A percentile compares a stretch with the other conserved stretches of the same genome.
These are phyloP conservation scores for Cordyceps tenuipes DNA, from an alignment of 2,329 filamentous ascomycete genomes.

Conservation along the genomic window DNA sequence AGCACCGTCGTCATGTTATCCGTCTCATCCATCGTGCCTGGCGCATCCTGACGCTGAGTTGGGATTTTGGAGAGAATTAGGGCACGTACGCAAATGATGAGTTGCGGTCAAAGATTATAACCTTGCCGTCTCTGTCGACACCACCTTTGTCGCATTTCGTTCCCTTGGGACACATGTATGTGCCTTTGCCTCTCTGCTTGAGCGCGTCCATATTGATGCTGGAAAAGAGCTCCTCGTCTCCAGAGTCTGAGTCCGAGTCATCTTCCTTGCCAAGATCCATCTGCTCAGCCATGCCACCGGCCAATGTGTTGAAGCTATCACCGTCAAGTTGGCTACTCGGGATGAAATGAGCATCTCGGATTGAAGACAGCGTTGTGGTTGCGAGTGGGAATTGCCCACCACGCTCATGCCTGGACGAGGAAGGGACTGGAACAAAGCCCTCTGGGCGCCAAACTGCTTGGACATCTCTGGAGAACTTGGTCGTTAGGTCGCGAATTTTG, in stretches of 20 bases:
- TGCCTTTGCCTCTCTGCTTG: conserved; percentile 31
- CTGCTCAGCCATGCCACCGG: background rate
- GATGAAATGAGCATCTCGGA: background rate
- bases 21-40: background rate
- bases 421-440: background rate
- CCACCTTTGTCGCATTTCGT: conserved; percentile 32
- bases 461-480: conserved; percentile 27
- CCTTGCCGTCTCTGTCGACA: conserved; percentile 29
- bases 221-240: conserved; percentile 28
- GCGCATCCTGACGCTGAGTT: background rate
- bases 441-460: conserved; percentile 23
- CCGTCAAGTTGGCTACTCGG: background rate
- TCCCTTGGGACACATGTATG: conserved; percentile 29
- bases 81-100: conserved; percentile 30
- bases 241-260: conserved; percentile 24
- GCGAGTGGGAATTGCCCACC: background rate
- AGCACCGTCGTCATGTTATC: background rate
- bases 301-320: background rate
- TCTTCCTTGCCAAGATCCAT: conserved; percentile 12
- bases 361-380: background rate
- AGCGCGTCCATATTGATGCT: conserved; percentile 32
- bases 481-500: conserved; percentile 26
- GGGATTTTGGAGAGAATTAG: background rate
- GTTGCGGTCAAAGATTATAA: conserved; percentile 33
- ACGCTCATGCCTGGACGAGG: background rate